phyloP scores from a whole-genome alignment of 1,139 yeast species.

The Yamadazyma diddensiae region DNA sequence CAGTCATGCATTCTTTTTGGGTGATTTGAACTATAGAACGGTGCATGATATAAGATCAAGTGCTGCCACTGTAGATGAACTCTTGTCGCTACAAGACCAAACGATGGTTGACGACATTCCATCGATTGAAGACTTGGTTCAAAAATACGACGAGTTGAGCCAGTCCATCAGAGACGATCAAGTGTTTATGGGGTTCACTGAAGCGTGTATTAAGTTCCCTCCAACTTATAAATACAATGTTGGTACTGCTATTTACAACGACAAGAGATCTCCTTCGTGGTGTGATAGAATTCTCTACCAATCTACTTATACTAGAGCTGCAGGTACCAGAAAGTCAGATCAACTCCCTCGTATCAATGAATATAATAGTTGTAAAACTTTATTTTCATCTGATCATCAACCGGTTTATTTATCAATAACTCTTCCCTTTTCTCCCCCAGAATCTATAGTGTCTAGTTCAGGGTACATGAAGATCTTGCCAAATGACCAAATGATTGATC shows the following conservation, averaged over 20 bases:
- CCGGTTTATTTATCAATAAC: conserved; percentile 43
- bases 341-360: conserved; percentile 25
- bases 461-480: conserved; percentile 45
- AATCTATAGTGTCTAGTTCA: conserved; percentile 32
- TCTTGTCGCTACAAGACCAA: conserved; percentile 26
- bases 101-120: conserved; percentile 11
- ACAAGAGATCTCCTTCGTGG: conserved; percentile 78
- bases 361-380: conserved; percentile 39
- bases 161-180: conserved; percentile 40
- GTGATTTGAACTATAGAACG: conserved; percentile 80
- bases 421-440: conserved; percentile 44
- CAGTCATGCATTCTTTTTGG: conserved; percentile 67
- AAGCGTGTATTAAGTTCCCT: conserved; percentile 55
- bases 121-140: conserved; percentile 23
- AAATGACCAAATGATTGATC: conserved; percentile 21
- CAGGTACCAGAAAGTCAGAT: background rate
- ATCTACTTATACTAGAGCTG: conserved; percentile 34
- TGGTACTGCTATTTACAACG: conserved; percentile 50
- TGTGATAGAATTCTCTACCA: conserved; percentile 77
- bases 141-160: conserved; percentile 58
- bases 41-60: conserved; percentile 25
- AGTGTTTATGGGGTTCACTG: conserved; percentile 61
- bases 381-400: conserved; percentile 41
- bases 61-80: conserved; percentile 15
- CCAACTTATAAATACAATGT: conserved; percentile 74